Conservation (phyloP, 345 rosid species). For the Hibiscus trionum region DNA sequence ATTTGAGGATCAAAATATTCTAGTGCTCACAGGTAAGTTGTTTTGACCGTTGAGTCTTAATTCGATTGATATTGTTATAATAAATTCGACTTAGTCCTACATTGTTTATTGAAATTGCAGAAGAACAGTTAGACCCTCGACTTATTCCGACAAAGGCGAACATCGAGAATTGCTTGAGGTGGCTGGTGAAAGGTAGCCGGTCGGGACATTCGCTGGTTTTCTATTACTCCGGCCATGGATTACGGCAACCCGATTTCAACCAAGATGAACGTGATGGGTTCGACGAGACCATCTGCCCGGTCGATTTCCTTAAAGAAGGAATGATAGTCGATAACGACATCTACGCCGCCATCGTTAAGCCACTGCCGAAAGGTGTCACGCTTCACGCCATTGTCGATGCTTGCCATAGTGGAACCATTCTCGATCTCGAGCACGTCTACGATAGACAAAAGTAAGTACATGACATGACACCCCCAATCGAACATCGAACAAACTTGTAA, state of each 20-base stretch:
- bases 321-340: constrained; percentile 28
- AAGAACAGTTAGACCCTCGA: constrained; percentile 23
- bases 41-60: background rate
- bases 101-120: constrained; percentile 16
- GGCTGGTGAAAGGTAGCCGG: constrained; percentile 45
- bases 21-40: constrained; percentile 40
- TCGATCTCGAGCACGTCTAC: constrained; percentile 42
- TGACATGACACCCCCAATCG: background rate
- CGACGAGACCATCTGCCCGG: constrained; percentile 53
- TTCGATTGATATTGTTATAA: background rate
- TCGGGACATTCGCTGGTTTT: constrained; percentile 42
- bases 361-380: background rate
- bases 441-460: constrained; percentile 24
- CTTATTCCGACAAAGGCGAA: constrained; percentile 41
- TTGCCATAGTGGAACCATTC: constrained; percentile 9
- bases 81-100: background rate
- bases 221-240: constrained; percentile 57
- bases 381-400: background rate
- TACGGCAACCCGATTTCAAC: constrained; percentile 34
- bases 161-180: constrained; percentile 29
- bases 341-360: background rate
- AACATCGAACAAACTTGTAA: too few species aligned
- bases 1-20: constrained; percentile 24
- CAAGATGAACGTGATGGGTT: constrained; percentile 50
- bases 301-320: constrained; percentile 41